A percentile compares a stretch with the other conserved stretches of the same genome.
phyloP scores from a whole-genome alignment of 169 alveolate species.

The Eimeria falciformis region DNA sequence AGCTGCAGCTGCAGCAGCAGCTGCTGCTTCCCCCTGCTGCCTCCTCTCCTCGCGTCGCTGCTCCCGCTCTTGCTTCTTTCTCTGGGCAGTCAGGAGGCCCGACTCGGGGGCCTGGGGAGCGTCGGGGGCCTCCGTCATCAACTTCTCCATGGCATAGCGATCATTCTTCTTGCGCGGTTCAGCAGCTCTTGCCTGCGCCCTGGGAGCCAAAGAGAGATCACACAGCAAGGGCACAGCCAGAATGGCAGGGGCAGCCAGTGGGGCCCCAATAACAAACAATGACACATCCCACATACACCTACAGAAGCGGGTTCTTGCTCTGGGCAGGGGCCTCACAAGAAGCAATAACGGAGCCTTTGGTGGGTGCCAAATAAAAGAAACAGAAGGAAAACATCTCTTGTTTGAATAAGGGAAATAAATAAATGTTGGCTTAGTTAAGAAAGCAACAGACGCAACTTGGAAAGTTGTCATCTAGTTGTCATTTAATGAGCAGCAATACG shows the following conservation, averaged over 20 bases:
- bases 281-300: too few species aligned
- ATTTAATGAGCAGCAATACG: too few species aligned
- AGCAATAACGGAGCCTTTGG: too few species aligned
- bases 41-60: constrained; percentile 33
- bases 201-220: background rate
- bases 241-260: background rate
- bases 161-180: background rate
- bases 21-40: constrained; percentile 42
- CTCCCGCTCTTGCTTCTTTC: constrained; percentile 11
- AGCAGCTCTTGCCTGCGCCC: constrained; percentile 3
- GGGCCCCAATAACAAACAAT: background rate
- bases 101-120: background rate
- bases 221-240: background rate
- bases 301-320: too few species aligned
- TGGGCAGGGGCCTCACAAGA: too few species aligned
- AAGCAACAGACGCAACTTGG: too few species aligned
- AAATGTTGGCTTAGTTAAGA: too few species aligned
- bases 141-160: constrained; percentile 4
- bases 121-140: background rate
- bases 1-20: constrained; percentile 29
- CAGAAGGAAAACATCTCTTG: too few species aligned
- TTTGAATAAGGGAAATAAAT: too few species aligned
- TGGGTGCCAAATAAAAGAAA: background rate
- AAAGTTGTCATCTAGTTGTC: too few species aligned
- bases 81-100: constrained; percentile 5